Percentiles rank a stretch among this genome's conserved stretches.
Evolutionary conservation across 768 basidiomycete genomes (phyloP).

Genomic region (Gymnopilus dilepis): DNA sequence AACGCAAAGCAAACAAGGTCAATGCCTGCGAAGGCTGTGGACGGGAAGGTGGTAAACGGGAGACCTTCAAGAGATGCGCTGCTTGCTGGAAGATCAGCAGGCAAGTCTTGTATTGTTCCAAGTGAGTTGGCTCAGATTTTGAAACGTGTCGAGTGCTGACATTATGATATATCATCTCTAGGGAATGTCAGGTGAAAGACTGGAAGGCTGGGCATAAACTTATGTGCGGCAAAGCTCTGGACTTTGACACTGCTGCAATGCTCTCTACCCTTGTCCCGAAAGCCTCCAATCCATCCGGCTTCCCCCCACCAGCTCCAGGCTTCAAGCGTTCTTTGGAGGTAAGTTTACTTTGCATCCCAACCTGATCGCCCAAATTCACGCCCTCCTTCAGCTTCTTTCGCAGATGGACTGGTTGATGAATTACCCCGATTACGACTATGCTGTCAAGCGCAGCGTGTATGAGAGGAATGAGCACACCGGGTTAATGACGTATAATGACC

Average conservation of each 20-base stretch:
- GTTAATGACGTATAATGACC: not conserved
- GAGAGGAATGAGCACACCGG: not conserved
- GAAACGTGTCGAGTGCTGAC: too few species aligned
- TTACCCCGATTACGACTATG: not conserved
- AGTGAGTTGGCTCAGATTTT: not conserved
- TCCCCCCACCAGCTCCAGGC: not conserved
- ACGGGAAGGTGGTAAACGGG: not conserved
- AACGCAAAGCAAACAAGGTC: not conserved
- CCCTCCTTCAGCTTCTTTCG: not conserved
- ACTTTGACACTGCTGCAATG: not conserved
- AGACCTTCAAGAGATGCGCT: not conserved
- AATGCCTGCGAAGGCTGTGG: not conserved
- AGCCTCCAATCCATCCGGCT: not conserved
- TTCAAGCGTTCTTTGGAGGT: conserved; percentile 1
- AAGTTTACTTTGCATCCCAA: not conserved
- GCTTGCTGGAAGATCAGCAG: not conserved
- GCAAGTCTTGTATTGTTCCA: conserved; percentile 2
- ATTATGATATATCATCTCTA: too few species aligned
- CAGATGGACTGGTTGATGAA: not conserved
- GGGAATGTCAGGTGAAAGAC: conserved; percentile 3
- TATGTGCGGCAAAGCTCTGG: conserved; percentile 1
- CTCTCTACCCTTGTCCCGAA: not conserved
- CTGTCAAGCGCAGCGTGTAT: not conserved
- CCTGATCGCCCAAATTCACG: not conserved
- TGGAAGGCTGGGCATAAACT: not conserved